Base-by-base conservation (phyloP, 2,329 filamentous ascomycete genomes). In the Trichoderma sp. region DNA sequence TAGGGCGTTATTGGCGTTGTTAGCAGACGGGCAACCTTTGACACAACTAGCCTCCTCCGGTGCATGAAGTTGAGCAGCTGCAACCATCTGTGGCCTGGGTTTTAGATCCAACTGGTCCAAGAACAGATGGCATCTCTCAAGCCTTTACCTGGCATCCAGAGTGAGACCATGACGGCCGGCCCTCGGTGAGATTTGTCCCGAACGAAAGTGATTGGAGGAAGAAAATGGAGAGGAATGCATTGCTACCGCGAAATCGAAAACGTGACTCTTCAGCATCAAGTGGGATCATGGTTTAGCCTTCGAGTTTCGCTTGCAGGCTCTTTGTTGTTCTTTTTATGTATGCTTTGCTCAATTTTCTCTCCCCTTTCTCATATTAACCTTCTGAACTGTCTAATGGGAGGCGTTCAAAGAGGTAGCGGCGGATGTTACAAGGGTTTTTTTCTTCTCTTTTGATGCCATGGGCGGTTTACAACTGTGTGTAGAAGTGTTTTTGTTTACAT, bases 361-460 rank as follows among this genome's bases (percentile, higher is more conserved):
- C 12, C 26, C 23, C 26, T 28, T n/a, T 28, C 36, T 28, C 28
- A 34, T 50, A 47, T 61, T 8, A 28, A 62, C 39, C 28, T 62
- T 17, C 20, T 30, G 55, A 34, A 28, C 15, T 62, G 39, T 53
- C 55, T 28, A 62, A 53, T 36, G 34, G 55, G 67, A 36, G 67
- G 57, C 67, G 67, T 69, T 62, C 30, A 61, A 62, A 62, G 67
- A 62, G 67, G 67, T 43, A 69, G 66, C 67, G 67, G 57, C 11
- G 17, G 20, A 53, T 62, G 67, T 69, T 69, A 26, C n/a, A 69
- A 30, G 67, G 20, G 3, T 30, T 43, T n/a, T n/a, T n/a, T 9
- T 39, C 15, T 39, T 39, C 12, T 39, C 39, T 43, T 36, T 36
- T 61, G 57, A 36, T 69, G 57, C 39, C 30, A 30, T 20, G 67